Evolutionary conservation across 2,329 filamentous ascomycete species (phyloP).

Genomic region (Anisogramma anomala): DNA sequence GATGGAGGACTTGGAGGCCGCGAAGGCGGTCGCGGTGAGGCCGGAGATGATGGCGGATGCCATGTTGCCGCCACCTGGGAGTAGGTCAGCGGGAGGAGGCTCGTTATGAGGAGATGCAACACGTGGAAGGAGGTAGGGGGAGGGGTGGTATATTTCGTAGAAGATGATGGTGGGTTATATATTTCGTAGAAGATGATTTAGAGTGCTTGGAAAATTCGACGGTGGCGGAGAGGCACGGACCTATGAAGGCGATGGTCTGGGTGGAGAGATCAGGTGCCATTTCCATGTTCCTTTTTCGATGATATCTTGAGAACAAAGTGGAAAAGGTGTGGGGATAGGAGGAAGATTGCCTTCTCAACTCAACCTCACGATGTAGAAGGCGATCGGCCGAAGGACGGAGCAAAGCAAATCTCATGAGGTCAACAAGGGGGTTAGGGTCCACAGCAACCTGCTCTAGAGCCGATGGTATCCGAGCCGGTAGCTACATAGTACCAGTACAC

Average conservation of each 20-base stretch:
- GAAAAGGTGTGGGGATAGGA: background rate
- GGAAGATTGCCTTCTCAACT: background rate
- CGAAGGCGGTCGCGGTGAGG: conserved; percentile 31
- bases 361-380: background rate
- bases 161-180: background rate
- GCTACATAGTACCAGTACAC: too few species aligned
- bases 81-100: too few species aligned
- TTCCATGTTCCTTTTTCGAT: background rate
- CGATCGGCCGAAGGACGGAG: background rate
- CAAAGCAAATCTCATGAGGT: background rate
- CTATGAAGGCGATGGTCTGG: conserved; percentile 14
- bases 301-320: background rate
- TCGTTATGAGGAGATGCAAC: too few species aligned
- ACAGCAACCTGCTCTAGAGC: background rate
- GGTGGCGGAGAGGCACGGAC: background rate
- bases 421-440: background rate
- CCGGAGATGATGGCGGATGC: conserved; percentile 40
- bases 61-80: conserved; percentile 38
- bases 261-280: conserved; percentile 12
- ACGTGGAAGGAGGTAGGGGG: too few species aligned
- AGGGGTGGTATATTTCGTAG: background rate
- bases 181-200: background rate
- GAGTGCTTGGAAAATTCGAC: too few species aligned
- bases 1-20: conserved; percentile 29
- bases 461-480: background rate